phyloP scores from a whole-genome alignment of 225 moss, liverwort and hornwort genomes.

The Takakia lepidozioides region DNA sequence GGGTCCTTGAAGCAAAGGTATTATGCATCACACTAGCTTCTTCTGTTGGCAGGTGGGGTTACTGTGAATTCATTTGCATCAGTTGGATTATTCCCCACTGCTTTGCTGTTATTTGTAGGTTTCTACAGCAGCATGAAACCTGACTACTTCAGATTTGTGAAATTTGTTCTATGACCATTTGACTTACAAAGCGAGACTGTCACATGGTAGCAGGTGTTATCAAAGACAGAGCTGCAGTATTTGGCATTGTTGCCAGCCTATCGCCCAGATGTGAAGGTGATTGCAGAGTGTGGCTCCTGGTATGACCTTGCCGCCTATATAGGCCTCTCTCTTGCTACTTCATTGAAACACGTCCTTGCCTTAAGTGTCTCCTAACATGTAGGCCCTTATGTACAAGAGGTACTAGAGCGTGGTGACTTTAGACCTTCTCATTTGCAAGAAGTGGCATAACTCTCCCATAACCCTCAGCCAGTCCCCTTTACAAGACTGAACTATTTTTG shows the following conservation, averaged over 20 bases:
- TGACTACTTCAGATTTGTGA: too few species aligned
- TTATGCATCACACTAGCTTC: too few species aligned
- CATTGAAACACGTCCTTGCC: background rate
- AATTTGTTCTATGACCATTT: background rate
- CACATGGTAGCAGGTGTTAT: slow-evolving; percentile 57
- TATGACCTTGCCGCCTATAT: slow-evolving; percentile 8
- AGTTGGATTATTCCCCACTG: background rate
- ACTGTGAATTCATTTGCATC: background rate
- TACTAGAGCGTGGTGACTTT: background rate
- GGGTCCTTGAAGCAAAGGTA: slow-evolving; percentile 90
- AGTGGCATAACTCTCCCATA: background rate
- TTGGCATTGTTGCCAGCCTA: slow-evolving; percentile 76
- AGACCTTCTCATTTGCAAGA: slow-evolving; percentile 1
- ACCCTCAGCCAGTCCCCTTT: background rate
- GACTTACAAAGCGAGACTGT: background rate
- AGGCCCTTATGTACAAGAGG: slow-evolving; percentile 5
- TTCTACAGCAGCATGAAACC: too few species aligned
- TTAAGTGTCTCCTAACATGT: slow-evolving; percentile 5
- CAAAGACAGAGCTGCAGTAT: slow-evolving; percentile 81
- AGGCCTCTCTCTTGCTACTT: background rate
- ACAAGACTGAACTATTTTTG: background rate
- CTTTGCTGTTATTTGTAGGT: too few species aligned
- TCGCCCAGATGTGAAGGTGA: slow-evolving; percentile 80
- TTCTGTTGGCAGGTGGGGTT: too few species aligned
- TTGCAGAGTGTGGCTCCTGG: slow-evolving; percentile 93